Base-by-base conservation (phyloP, 148 eudicot genomes). In the Selenicereus undatus region DNA sequence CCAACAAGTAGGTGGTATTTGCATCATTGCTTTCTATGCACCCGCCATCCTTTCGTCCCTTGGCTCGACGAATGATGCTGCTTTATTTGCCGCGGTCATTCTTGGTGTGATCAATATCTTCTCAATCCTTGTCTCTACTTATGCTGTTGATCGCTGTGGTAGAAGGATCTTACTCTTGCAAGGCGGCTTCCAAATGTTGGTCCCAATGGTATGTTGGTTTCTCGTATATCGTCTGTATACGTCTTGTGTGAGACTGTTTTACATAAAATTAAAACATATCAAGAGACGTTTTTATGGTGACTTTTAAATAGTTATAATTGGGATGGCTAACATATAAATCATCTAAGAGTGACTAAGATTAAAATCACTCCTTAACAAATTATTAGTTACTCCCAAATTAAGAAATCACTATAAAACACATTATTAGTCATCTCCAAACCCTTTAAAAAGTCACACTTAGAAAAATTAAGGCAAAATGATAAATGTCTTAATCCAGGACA, bases 1-100 rank as follows among this genome's bases (percentile, higher is more conserved):
- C 56, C 90, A 89, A 45, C 92, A 89, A 75, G 18, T 88, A 11
- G 83, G 90, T 2, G 92, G 92, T 43, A 89, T 88, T n/a, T 82
- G 81, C 56, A 84, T 88, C 10, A 86, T 89, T 48, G 86, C 89
- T 2, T 89, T 89, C 42, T 89, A 89, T 11, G 89, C 86, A 0
- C 92, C 92, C 0, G 90, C 81, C 1, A 60, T 88, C 4, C 86
- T 89, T 79, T 82, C 85, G 71, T 88, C 85, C 0, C 81, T 88
- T 35, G 92, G 92, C 17, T 84, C 83, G 26, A 89, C 88, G 9
- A 76, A 64, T 12, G 84, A 89, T 35, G 72, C 85, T 21, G 86
- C 90, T 39, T 58, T 89, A 11, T 81, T 86, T 9, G 87, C 82
- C 2, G 83, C 92, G 0, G 81, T 86, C 54, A 80, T 88, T 21